Percentiles rank a stretch among this genome's conserved stretches.
These are phyloP conservation scores for Xylariaceae sp. DNA, from an alignment of 2,329 filamentous ascomycete genomes.

Conservation along the genomic window DNA sequence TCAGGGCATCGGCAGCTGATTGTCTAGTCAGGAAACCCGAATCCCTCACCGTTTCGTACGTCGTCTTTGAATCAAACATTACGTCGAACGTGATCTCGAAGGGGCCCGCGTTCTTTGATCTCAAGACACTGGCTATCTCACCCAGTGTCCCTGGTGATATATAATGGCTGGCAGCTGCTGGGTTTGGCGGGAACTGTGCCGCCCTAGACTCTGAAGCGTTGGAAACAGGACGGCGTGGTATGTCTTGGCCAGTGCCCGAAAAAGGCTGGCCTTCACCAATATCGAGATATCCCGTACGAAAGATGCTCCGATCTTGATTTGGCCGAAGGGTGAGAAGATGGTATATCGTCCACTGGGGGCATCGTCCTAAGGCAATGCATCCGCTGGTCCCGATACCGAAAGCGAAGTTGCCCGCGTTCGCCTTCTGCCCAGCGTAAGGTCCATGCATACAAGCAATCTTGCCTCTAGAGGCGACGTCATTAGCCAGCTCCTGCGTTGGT, in stretches of 20 bases:
- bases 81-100: constrained; percentile 53
- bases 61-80: constrained; percentile 40
- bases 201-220: background rate
- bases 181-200: background rate
- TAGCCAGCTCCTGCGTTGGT: constrained; percentile 43
- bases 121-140: constrained; percentile 41
- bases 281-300: too few relatives aligned
- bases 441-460: constrained; percentile 40
- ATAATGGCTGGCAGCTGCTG: background rate
- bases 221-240: too few relatives aligned
- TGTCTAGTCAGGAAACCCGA: constrained; percentile 35
- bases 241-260: too few relatives aligned
- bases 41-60: constrained; percentile 36
- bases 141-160: constrained; percentile 12
- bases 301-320: too few relatives aligned
- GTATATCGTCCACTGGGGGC: constrained; percentile 46
- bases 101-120: constrained; percentile 51
- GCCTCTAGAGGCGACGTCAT: constrained; percentile 39
- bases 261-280: too few relatives aligned
- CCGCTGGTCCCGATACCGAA: constrained; percentile 39
- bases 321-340: constrained; percentile 33
- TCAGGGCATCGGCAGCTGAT: constrained; percentile 34
- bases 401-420: constrained; percentile 51
- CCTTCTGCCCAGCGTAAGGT: constrained; percentile 49
- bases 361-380: constrained; percentile 36